phyloP scores from a whole-genome alignment of 257 asterid genomes.

The Nicotiana otophora region DNA sequence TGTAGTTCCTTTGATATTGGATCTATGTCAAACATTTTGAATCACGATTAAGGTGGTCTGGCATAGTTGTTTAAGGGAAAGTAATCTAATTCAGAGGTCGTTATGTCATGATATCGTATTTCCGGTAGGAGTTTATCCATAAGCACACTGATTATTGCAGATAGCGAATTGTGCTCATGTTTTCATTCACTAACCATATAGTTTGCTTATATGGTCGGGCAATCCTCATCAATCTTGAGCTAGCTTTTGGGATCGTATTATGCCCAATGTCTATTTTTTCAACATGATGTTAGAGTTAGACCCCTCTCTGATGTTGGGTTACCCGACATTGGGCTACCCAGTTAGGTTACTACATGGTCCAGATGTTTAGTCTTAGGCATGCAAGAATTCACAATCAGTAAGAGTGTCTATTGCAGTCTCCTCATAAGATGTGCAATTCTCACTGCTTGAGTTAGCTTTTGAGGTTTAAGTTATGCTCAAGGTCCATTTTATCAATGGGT shows the following conservation, averaged over 20 bases:
- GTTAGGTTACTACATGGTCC: not conserved
- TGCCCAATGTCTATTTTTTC: not conserved
- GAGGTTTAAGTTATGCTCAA: not conserved
- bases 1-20: not conserved
- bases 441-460: not conserved
- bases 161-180: not conserved
- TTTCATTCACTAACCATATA: not conserved
- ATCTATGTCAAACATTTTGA: not conserved
- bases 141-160: not conserved
- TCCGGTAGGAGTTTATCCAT: not conserved
- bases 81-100: not conserved
- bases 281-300: not conserved
- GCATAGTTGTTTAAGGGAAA: not conserved
- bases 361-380: not conserved
- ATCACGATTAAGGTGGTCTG: not conserved
- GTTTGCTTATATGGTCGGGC: not conserved
- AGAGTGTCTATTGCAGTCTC: not conserved
- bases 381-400: not conserved
- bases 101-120: not conserved
- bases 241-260: not conserved
- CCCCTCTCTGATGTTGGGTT: not conserved
- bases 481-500: not conserved
- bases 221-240: not conserved
- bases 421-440: not conserved
- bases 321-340: not conserved